phyloP scores from a whole-genome alignment of 352 stramenopile species.

The Phytophthora pseudosyringae region DNA sequence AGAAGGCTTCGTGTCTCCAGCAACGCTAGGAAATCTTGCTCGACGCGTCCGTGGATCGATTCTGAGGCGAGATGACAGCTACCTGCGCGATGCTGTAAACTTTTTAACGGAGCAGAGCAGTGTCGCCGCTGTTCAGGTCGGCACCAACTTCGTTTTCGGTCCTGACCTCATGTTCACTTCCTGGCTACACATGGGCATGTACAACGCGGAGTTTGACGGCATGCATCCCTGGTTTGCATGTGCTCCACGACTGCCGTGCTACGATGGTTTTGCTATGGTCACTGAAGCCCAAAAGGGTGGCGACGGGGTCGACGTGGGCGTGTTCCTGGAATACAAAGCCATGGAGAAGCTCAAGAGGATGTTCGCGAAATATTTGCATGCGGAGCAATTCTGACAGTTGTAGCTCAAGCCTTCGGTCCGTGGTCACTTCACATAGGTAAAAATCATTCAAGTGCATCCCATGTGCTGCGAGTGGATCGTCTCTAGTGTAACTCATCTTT shows the following conservation, averaged over 20 bases:
- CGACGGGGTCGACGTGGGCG: constrained; percentile 50
- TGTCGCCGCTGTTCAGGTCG: constrained; percentile 41
- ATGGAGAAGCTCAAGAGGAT: constrained; percentile 48
- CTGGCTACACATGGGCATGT: constrained; percentile 64
- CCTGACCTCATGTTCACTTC: constrained; percentile 70
- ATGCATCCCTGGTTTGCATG: constrained; percentile 47
- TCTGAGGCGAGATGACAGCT: constrained; percentile 40
- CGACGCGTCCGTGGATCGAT: constrained; percentile 54
- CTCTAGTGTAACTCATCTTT: no score
- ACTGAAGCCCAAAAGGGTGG: constrained; percentile 48
- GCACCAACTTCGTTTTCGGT: constrained; percentile 57
- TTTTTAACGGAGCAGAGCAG: constrained; percentile 48
- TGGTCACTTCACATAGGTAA: no score
- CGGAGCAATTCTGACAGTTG: no score
- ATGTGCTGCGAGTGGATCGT: no score
- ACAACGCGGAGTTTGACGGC: constrained; percentile 59
- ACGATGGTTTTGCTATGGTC: constrained; percentile 54
- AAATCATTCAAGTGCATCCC: no score
- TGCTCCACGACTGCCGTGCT: constrained; percentile 37
- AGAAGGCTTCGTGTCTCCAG: constrained; percentile 7
- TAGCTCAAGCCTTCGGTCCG: no score
- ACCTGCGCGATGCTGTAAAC: constrained; percentile 56
- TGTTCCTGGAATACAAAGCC: constrained; percentile 44
- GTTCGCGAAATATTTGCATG: constrained; percentile 10
- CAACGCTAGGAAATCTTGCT: constrained; percentile 34